A percentile compares a stretch with the other conserved stretches of the same genome.
phyloP scores from a whole-genome alignment of 768 basidiomycete species.

The Pisolithus tinctorius region DNA sequence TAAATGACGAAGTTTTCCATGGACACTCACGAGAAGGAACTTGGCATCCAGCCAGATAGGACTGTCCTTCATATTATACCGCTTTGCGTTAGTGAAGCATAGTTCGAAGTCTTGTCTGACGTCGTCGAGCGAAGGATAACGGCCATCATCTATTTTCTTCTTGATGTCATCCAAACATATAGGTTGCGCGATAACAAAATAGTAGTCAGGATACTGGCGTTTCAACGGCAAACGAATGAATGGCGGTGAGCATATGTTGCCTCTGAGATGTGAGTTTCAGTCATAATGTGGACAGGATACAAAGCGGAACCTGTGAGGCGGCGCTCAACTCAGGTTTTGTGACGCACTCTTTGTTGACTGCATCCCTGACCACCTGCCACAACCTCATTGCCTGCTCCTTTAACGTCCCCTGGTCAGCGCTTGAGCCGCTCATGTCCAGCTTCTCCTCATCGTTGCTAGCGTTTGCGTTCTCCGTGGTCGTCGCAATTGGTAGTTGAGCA shows the following conservation, averaged over 20 bases:
- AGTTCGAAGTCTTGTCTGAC: constrained; percentile 69
- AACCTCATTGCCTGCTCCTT: constrained; percentile 63
- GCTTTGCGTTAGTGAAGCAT: constrained; percentile 75
- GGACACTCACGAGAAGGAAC: constrained; percentile 57
- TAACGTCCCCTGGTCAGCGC: constrained; percentile 30
- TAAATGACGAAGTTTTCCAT: not conserved
- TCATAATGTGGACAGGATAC: constrained; percentile 29
- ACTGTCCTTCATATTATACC: constrained; percentile 77
- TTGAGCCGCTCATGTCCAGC: constrained; percentile 16
- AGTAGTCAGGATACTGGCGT: constrained; percentile 82
- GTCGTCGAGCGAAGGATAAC: constrained; percentile 57
- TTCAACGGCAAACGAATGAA: constrained; percentile 69
- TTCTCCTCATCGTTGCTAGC: constrained; percentile 18
- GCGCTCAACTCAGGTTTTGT: constrained; percentile 32
- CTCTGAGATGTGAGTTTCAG: constrained; percentile 39
- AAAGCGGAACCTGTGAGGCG: constrained; percentile 38
- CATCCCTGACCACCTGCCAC: constrained; percentile 77
- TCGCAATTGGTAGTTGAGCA: constrained; percentile 9
- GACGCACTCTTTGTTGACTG: constrained; percentile 84
- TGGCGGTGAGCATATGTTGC: constrained; percentile 52
- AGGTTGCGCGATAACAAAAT: constrained; percentile 67
- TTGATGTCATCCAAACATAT: constrained; percentile 90
- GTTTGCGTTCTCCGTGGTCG: constrained; percentile 25
- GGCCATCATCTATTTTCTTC: constrained; percentile 54
- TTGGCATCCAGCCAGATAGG: constrained; percentile 79